phyloP scores from a whole-genome alignment of 305 asterid genomes.

The Fraxinus dipetala region DNA sequence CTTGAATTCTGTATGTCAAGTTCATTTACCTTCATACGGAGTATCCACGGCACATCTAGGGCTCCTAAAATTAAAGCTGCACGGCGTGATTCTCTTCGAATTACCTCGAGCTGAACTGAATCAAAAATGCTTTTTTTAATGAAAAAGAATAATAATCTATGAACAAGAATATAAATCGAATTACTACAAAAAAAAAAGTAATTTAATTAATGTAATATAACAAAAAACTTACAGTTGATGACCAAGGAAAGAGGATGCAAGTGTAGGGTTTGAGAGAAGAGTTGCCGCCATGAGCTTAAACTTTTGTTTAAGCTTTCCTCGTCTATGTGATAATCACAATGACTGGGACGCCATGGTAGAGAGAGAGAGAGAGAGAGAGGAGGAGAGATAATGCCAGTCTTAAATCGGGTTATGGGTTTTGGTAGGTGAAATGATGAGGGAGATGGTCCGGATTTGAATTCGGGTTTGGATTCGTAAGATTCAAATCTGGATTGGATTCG shows the following conservation, averaged over 20 bases:
- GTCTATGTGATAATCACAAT: background rate
- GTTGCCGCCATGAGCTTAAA: slow-evolving; percentile 51
- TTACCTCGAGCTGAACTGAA: slow-evolving; percentile 48
- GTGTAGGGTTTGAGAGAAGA: slow-evolving; percentile 51
- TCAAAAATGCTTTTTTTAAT: background rate
- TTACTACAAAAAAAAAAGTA: background rate
- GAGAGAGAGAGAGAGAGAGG: too few species aligned
- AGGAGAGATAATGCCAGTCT: background rate
- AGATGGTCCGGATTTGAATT: background rate
- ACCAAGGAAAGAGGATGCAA: slow-evolving; percentile 59
- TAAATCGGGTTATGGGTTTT: background rate
- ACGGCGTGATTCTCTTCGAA: slow-evolving; percentile 26
- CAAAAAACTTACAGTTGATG: slow-evolving; percentile 48
- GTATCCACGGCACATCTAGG: slow-evolving; percentile 61
- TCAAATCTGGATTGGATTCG: background rate
- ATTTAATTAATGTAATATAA: background rate
- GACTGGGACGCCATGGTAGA: background rate
- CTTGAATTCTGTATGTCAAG: background rate
- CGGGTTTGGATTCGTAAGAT: background rate
- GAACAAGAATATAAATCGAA: background rate
- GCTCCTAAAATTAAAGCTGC: slow-evolving; percentile 28
- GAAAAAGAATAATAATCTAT: background rate
- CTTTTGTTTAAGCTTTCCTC: background rate
- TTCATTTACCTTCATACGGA: slow-evolving; percentile 57
- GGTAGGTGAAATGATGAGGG: background rate